Evolutionary conservation across 345 rosid genomes (phyloP).

Genomic region (Turnera subulata): DNA sequence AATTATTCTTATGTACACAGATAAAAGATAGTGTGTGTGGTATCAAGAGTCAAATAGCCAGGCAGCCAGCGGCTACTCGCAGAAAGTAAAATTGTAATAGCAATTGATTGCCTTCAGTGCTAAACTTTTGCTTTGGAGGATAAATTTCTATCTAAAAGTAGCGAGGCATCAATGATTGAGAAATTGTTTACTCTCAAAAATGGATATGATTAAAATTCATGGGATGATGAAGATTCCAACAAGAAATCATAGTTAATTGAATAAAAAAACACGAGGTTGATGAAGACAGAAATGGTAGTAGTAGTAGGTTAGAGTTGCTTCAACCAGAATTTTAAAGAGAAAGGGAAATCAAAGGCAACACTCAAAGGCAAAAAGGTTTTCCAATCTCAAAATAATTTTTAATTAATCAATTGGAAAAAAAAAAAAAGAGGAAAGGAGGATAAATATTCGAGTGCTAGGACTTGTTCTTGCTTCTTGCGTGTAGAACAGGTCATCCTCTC

Average conservation of each 20-base stretch:
- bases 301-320: neutral
- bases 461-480: no score
- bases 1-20: neutral
- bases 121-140: no score
- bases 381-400: neutral
- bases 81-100: no score
- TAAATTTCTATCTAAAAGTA: no score
- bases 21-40: no score
- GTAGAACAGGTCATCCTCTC: no score
- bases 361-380: neutral
- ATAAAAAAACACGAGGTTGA: slow-evolving; percentile 2
- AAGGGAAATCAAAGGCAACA: neutral
- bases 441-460: no score
- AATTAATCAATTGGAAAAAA: no score
- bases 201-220: neutral
- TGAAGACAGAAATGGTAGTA: neutral
- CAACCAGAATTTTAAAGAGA: neutral
- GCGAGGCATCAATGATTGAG: slow-evolving; percentile 1
- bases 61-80: no score
- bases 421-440: no score
- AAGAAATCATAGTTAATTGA: slow-evolving; percentile 4
- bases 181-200: neutral
- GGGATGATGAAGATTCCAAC: slow-evolving; percentile 29
- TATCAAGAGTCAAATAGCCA: no score
- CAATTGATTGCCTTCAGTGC: no score